A percentile compares a stretch with the other conserved stretches of the same genome.
Evolutionary conservation across 2,329 filamentous ascomycete species (phyloP).

Genomic region (Falciphora oryzae): DNA sequence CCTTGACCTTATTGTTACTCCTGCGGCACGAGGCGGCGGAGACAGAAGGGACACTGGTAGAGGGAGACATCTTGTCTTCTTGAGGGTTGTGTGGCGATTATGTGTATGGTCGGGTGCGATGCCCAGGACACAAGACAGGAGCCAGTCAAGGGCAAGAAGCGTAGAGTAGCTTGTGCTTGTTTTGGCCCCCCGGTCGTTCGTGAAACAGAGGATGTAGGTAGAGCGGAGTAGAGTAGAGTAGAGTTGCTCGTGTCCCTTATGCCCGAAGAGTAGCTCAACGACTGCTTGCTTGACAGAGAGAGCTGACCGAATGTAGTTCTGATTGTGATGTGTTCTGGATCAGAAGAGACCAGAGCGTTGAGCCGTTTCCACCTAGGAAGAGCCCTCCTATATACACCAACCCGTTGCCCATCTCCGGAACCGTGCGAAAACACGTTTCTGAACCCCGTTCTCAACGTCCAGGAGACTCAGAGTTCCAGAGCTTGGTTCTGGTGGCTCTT

Average conservation of each 20-base stretch:
- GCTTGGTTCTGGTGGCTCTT: neutral
- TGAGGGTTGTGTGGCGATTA: neutral
- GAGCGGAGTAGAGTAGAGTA: neutral
- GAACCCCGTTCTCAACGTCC: neutral
- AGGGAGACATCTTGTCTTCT: neutral
- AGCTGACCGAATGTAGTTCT: neutral
- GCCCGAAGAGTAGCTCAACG: neutral
- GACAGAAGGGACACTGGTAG: neutral
- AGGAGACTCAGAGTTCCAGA: neutral
- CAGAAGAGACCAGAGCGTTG: neutral
- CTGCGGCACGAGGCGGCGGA: no score
- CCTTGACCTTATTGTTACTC: no score
- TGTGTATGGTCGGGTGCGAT: neutral
- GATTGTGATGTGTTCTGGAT: neutral
- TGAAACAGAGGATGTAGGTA: no score
- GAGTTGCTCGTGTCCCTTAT: no score
- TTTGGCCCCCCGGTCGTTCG: no score
- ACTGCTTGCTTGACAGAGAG: neutral
- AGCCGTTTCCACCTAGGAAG: neutral
- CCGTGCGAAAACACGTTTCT: no score
- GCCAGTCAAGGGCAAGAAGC: neutral
- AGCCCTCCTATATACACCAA: neutral
- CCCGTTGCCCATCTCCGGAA: neutral
- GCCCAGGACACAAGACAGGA: neutral
- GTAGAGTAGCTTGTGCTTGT: neutral